phyloP scores from a whole-genome alignment of 495 filamentous ascomycete species.

The Aspergillus sclerotiicarbonarius region DNA sequence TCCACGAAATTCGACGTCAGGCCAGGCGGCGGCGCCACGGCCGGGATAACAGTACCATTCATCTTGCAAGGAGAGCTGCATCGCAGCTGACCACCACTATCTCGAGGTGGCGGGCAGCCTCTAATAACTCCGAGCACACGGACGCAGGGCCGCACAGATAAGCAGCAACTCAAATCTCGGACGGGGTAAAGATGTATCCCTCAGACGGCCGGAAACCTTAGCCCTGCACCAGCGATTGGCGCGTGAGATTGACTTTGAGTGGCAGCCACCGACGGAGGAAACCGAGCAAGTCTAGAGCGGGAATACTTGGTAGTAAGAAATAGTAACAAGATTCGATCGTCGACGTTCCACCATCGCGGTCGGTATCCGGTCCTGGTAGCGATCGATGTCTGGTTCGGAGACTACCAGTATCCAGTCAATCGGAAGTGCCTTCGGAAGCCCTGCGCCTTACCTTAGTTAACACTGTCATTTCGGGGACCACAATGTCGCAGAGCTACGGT shows the following conservation, averaged over 20 bases:
- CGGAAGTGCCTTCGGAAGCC: too few relatives aligned
- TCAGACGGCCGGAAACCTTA: too few relatives aligned
- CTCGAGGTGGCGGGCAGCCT: too few relatives aligned
- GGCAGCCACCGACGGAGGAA: neutral
- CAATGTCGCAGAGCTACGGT: too few relatives aligned
- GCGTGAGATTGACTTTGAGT: neutral
- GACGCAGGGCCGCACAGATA: neutral
- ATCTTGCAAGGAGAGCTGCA: constrained; percentile 13
- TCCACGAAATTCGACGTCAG: constrained; percentile 35
- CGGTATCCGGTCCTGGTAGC: neutral
- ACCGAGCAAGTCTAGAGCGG: too few relatives aligned
- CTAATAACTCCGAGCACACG: neutral
- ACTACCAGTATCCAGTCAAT: too few relatives aligned
- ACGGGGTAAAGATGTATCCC: neutral
- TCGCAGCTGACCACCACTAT: neutral
- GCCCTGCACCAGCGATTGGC: neutral
- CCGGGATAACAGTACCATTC: constrained; percentile 22
- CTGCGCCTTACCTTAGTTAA: too few relatives aligned
- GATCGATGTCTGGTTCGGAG: too few relatives aligned
- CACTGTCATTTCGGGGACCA: too few relatives aligned
- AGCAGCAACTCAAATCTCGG: neutral
- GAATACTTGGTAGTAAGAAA: too few relatives aligned
- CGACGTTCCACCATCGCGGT: neutral
- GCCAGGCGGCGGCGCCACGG: constrained; percentile 32
- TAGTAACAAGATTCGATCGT: neutral